Evolutionary conservation across 2,329 filamentous ascomycete species (phyloP), one percentile per base, ranked within the genome.

Genomic region (Venturia effusa): DNA sequence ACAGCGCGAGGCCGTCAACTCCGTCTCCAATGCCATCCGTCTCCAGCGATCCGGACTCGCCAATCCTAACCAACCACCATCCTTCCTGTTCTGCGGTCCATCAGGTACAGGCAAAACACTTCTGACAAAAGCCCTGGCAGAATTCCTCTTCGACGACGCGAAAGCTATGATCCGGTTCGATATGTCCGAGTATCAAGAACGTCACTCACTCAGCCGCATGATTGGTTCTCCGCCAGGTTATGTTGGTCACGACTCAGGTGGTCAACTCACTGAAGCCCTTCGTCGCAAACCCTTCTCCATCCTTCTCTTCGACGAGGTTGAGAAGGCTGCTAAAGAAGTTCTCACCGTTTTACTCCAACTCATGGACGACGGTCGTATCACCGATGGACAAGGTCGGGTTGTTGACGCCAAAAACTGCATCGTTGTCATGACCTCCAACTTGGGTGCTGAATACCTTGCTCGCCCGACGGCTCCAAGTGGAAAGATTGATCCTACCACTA

Each of bases 131-230:
- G 94, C 93, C 19, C 83, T 99, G 66, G 94, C 94, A 60, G 94
- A 99, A 75, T 99, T 99, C 80, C 81, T 99, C 34, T 99, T 99
- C 79, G 94, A 99, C 73, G 94, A 99, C 70, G 79, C 93, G 32
- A 97, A 97, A 80, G 82, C 93, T 40, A 97, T 99, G 94, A 96
- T 99, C 70, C 89, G 94, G 45, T 96, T 99, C 79, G 94, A 99
- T 74, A 99, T 99, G 94, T 97, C 93, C 5, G 94, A 99, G 77
- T 99, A 99, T 76, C 95, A 99, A 76, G 94, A 99, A 77, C 88
- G 93, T 5, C 94, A 99, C 75, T 89, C 93, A 0, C 84, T 99
- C 17, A 96, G 91, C 74, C 87, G 94, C 66, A 97, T 99, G 91
- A 99, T 99, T 70, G 94, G 94, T 74, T 92, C 94, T 24, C 94